phyloP scores from a whole-genome alignment of 75 land plant species.

The Larix kaempferi region DNA sequence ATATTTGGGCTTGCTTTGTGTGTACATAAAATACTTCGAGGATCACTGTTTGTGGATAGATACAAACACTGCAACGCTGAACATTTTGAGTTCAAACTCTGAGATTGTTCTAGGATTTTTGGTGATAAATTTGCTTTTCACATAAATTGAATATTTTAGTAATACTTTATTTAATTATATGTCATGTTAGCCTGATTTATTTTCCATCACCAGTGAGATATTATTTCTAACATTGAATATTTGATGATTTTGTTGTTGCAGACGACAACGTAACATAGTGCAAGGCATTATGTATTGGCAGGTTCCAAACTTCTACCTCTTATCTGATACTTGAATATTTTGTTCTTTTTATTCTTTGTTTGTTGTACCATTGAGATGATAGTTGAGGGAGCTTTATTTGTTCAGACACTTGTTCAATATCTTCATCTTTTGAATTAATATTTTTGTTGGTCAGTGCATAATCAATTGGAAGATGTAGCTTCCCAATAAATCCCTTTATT shows the following conservation, averaged over 20 bases:
- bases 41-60: conserved; percentile 74
- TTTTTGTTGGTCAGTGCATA: neutral
- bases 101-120: conserved; percentile 85
- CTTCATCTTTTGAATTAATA: neutral
- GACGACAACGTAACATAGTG: conserved; percentile 85
- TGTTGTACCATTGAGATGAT: neutral
- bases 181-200: conserved; percentile 3
- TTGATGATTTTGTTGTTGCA: conserved; percentile 24
- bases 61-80: conserved; percentile 62
- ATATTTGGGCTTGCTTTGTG: neutral
- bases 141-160: conserved; percentile 40
- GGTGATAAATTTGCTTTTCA: conserved; percentile 63
- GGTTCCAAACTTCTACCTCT: conserved; percentile 24
- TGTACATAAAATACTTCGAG: conserved; percentile 76
- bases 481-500: neutral
- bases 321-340: neutral
- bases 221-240: neutral
- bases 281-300: conserved; percentile 93
- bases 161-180: neutral
- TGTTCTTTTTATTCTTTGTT: neutral
- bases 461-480: neutral
- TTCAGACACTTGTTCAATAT: neutral
- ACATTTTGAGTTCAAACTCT: conserved; percentile 66
- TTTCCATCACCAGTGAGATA: neutral
- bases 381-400: neutral